Base-by-base conservation (phyloP, 352 stramenopile species). In the Aphanomyces astaci region DNA sequence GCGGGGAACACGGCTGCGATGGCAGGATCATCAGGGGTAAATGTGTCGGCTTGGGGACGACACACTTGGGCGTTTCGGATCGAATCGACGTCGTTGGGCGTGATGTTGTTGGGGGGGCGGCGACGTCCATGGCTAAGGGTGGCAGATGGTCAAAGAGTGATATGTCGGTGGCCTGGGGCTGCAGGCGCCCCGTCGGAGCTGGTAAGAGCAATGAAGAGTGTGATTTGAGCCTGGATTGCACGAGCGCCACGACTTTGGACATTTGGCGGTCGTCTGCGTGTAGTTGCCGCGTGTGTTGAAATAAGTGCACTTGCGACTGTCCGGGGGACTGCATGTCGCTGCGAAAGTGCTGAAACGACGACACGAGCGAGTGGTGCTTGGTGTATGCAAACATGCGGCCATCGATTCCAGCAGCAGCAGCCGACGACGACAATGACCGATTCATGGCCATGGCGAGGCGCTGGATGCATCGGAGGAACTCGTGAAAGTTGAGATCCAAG, bases 381-480 rank as follows among this genome's bases (percentile, higher is more conserved):
- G 51, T 59, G 22, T 7, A 40, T 25, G 13, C 19, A 19, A n/a
- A 9, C 22, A 25, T 9, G 17, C 5, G 7, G 51, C 25, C 51
- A 59, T 22, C 30, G 22, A 15, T 43, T 13, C 56, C 43, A 2
- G 17, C 15, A 4, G 39, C 19, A 3, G 24, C 22, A n/a, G n/a
- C n/a, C n/a, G n/a, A n/a, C n/a, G n/a, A n/a, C n/a, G n/a, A n/a
- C n/a, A n/a, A n/a, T 2, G 43, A 27, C 5, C 51, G 43, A 2
- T 28, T 52, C 83, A 92, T 92, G 1, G 83, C 78, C 54, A 92
- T 73, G 5, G 83, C 75, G 52, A 92, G 74, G 11, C 83, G 81
- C 53, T 89, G 79, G 9, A 89, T 71, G 33, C 81, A 90, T 1
- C 83, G 78, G 7, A 89, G 70, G 63, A 92, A 92, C 60, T 92